A percentile compares a stretch with the other conserved stretches of the same genome.
Evolutionary conservation across 202 grass and related monocot species (phyloP).

Genomic region (Brachypodium distachyon): DNA sequence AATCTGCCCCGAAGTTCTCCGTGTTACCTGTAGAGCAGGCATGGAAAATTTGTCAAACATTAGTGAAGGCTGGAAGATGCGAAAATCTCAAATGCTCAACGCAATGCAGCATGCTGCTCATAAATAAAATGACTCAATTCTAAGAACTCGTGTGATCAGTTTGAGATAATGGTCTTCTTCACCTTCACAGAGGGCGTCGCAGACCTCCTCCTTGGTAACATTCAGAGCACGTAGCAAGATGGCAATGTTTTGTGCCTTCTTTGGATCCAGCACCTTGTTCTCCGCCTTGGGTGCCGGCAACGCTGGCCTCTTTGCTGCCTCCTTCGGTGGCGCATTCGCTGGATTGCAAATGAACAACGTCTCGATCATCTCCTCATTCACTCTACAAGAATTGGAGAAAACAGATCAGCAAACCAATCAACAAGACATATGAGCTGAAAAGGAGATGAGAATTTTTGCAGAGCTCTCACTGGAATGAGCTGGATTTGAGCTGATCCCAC

Average conservation of each 20-base stretch:
- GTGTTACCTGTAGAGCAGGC: constrained; percentile 41
- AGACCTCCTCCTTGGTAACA: constrained; percentile 81
- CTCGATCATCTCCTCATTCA: constrained; percentile 99
- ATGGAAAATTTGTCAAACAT: background rate
- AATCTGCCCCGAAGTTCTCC: constrained; percentile 55
- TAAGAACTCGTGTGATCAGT: background rate
- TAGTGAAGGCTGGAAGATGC: background rate
- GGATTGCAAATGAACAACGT: constrained; percentile 72
- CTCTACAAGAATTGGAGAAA: constrained; percentile 31
- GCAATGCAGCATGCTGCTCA: constrained; percentile 1
- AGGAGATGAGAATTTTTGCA: background rate
- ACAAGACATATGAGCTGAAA: background rate
- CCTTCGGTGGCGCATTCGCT: constrained; percentile 24
- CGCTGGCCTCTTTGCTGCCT: constrained; percentile 9
- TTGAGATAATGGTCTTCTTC: background rate
- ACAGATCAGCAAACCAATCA: background rate
- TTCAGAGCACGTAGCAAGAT: constrained; percentile 82
- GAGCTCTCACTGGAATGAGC: constrained; percentile 77
- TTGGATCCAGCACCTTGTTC: constrained; percentile 76
- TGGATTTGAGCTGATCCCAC: constrained; percentile 91
- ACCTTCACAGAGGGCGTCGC: constrained; percentile 84
- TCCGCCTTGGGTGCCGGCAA: constrained; percentile 35
- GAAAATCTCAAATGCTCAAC: background rate
- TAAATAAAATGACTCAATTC: background rate
- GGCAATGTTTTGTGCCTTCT: constrained; percentile 86